phyloP scores from a whole-genome alignment of 176 grass and related monocot species.

The Dactylis glomerata region DNA sequence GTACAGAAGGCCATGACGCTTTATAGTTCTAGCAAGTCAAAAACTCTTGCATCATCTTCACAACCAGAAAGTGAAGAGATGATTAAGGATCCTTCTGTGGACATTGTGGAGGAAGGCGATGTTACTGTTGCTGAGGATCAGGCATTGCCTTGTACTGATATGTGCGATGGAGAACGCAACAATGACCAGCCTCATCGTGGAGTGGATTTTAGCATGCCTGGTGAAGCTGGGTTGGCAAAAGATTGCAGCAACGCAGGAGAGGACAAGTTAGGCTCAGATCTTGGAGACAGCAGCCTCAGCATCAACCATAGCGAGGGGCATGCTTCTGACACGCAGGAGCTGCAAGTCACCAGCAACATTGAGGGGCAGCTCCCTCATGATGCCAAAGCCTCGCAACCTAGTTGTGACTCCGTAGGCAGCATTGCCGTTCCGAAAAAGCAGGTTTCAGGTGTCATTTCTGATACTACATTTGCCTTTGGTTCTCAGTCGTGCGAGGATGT shows the following conservation, averaged over 20 bases:
- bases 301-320: background rate
- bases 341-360: background rate
- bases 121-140: background rate
- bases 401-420: background rate
- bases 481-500: slow-evolving; percentile 29
- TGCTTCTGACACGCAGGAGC: background rate
- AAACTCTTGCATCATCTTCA: background rate
- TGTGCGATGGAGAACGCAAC: background rate
- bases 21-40: slow-evolving; percentile 22
- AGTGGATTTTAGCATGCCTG: background rate
- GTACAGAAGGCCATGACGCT: slow-evolving; percentile 35
- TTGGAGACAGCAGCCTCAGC: background rate
- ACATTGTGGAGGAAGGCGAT: background rate
- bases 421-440: background rate
- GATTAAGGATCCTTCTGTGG: background rate
- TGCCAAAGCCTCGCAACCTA: background rate
- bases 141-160: background rate
- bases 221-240: background rate
- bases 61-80: slow-evolving; percentile 4
- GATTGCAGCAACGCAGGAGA: background rate
- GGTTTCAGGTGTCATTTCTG: slow-evolving; percentile 10
- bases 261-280: background rate
- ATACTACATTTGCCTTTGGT: slow-evolving; percentile 17
- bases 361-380: background rate
- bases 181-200: background rate